Conservation (phyloP, 768 basidiomycete species). For the Daedaleopsis sinensis region DNA sequence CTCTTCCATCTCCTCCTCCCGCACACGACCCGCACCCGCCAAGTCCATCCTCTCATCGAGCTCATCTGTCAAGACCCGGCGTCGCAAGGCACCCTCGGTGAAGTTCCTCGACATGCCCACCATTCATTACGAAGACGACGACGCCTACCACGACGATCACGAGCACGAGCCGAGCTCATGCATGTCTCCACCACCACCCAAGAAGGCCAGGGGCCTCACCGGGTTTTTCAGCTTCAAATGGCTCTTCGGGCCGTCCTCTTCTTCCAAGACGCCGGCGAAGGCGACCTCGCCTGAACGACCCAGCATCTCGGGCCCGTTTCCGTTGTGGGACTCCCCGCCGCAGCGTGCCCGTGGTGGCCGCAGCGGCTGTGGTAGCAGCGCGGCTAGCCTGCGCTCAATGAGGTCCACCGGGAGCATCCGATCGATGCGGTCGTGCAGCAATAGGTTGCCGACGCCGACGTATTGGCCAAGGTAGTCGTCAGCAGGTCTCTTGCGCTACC, state of each 20-base stretch:
- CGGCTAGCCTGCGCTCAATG: constrained; percentile 29
- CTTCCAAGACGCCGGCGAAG: constrained; percentile 15
- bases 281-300: constrained; percentile 24
- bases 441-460: constrained; percentile 29
- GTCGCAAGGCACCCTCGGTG: constrained; percentile 51
- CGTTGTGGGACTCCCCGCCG: constrained; percentile 31
- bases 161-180: constrained; percentile 13
- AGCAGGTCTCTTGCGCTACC: constrained; percentile 11
- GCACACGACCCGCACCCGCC: constrained; percentile 38
- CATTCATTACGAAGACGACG: constrained; percentile 49
- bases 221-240: constrained; percentile 27
- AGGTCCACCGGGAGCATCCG: constrained; percentile 29
- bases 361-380: constrained; percentile 18
- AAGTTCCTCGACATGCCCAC: constrained; percentile 72
- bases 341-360: constrained; percentile 10
- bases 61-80: constrained; percentile 43
- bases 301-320: constrained; percentile 37
- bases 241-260: constrained; percentile 20
- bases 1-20: constrained; percentile 33
- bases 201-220: constrained; percentile 21
- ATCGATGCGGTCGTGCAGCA: constrained; percentile 31
- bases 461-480: constrained; percentile 21
- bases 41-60: constrained; percentile 63
- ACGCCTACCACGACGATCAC: constrained; percentile 21
- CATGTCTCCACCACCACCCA: constrained; percentile 28